A percentile compares a stretch with the other conserved stretches of the same genome.
Conservation (phyloP, 768 basidiomycete genomes). For the Astraeus odoratus region DNA sequence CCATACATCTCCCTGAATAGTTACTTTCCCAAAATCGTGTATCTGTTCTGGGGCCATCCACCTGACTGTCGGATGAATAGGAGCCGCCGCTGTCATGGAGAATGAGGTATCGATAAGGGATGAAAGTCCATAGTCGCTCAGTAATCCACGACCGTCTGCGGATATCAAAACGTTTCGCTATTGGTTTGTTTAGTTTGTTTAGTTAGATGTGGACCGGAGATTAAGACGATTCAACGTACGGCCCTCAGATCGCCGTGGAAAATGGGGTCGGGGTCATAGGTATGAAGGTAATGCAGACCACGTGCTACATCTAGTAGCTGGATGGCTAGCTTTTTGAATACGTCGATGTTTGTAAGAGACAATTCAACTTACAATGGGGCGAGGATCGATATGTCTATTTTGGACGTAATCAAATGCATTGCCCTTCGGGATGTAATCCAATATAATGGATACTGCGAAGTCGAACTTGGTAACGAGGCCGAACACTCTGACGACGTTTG, state of each 20-base stretch:
- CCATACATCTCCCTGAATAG: neutral
- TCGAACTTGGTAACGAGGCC: neutral
- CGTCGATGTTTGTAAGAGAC: neutral
- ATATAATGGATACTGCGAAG: neutral
- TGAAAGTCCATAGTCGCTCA: neutral
- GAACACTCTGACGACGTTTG: neutral
- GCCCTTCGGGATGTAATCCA: neutral
- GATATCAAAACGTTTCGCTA: neutral
- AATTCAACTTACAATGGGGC: neutral
- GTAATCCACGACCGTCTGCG: neutral
- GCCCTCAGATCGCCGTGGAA: conserved; percentile 2
- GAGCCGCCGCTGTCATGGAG: neutral
- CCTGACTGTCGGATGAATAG: neutral
- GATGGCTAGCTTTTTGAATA: neutral
- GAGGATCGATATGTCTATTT: neutral
- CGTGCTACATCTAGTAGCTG: neutral
- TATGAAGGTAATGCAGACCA: neutral
- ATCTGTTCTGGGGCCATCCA: neutral
- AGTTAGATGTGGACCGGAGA: no score
- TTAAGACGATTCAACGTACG: neutral
- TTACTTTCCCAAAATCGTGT: neutral
- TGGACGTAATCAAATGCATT: neutral
- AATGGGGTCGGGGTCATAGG: neutral
- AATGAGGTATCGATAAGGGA: neutral
- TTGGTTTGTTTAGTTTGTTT: neutral